phyloP scores from a whole-genome alignment of 2,329 filamentous ascomycete genomes.

The Microsporum ferrugineum region DNA sequence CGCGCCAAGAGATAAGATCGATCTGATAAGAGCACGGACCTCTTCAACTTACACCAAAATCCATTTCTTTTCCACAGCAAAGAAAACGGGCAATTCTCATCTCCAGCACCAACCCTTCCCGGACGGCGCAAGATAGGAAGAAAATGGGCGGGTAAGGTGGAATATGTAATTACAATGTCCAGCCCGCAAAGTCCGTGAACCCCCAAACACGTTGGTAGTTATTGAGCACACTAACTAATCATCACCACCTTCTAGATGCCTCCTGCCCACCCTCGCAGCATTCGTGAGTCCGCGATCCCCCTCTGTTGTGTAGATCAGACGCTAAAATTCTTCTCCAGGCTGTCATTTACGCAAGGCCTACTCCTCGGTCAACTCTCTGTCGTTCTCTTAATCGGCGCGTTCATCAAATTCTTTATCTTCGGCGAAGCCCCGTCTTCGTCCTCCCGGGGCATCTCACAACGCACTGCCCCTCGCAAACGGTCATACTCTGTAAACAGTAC shows the following conservation, averaged over 20 bases:
- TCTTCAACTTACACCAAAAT: neutral
- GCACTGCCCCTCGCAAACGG: constrained; percentile 65
- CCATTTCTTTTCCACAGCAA: neutral
- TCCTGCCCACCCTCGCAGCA: constrained; percentile 7
- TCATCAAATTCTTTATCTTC: constrained; percentile 99
- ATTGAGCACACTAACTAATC: neutral
- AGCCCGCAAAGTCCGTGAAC: constrained; percentile 12
- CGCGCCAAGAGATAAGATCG: constrained; percentile 14
- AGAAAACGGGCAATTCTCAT: neutral
- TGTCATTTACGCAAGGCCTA: constrained; percentile 88
- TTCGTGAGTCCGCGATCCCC: constrained; percentile 8
- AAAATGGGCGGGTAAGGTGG: neutral
- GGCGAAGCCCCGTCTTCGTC: constrained; percentile 82
- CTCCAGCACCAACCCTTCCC: neutral
- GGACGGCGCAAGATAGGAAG: neutral
- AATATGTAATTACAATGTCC: constrained; percentile 13
- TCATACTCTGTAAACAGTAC: constrained; percentile 50
- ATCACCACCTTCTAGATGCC: neutral
- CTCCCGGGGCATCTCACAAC: constrained; percentile 62
- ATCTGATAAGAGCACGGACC: constrained; percentile 13
- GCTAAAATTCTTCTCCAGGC: constrained; percentile 35
- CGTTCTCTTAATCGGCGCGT: constrained; percentile 77
- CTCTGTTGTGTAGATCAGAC: neutral
- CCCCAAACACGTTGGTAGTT: neutral
- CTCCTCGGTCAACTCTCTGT: constrained; percentile 88